Percentiles rank a stretch among this genome's conserved stretches.
Conservation (phyloP, 2,329 filamentous ascomycete genomes). For the Basipetospora sp. region DNA sequence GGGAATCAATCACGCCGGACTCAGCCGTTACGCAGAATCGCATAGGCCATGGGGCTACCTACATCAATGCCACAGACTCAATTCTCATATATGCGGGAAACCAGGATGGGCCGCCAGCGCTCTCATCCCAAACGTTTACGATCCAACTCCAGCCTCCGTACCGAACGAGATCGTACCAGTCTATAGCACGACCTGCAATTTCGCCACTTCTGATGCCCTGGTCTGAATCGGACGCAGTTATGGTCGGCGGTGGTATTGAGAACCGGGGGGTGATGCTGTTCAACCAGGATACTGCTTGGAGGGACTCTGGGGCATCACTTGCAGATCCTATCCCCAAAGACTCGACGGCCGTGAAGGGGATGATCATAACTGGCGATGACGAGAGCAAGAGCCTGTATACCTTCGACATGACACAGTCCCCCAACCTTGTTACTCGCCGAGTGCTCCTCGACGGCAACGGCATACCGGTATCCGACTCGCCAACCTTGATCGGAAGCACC, state of each 20-base stretch:
- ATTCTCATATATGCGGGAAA: slow-evolving; percentile 73
- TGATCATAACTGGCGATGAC: slow-evolving; percentile 57
- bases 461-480: slow-evolving; percentile 31
- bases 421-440: slow-evolving; percentile 59
- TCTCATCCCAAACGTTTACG: slow-evolving; percentile 62
- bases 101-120: slow-evolving; percentile 39
- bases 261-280: slow-evolving; percentile 64
- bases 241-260: slow-evolving; percentile 52
- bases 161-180: slow-evolving; percentile 34
- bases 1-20: slow-evolving; percentile 31
- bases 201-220: slow-evolving; percentile 62
- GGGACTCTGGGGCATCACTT: slow-evolving; percentile 49
- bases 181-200: slow-evolving; percentile 45
- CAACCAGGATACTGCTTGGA: slow-evolving; percentile 48
- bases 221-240: slow-evolving; percentile 53
- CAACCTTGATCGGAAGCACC: slow-evolving; percentile 20
- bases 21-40: slow-evolving; percentile 50
- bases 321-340: slow-evolving; percentile 44
- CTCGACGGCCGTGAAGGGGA: slow-evolving; percentile 40
- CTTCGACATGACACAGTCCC: slow-evolving; percentile 60
- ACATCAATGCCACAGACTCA: slow-evolving; percentile 52
- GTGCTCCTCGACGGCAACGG: slow-evolving; percentile 51
- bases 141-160: slow-evolving; percentile 55
- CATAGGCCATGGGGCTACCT: slow-evolving; percentile 60
- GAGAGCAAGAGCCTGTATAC: slow-evolving; percentile 64